A percentile compares a stretch with the other conserved stretches of the same genome.
Conservation (phyloP, 2,329 filamentous ascomycete genomes). For the Monascus ruber region DNA sequence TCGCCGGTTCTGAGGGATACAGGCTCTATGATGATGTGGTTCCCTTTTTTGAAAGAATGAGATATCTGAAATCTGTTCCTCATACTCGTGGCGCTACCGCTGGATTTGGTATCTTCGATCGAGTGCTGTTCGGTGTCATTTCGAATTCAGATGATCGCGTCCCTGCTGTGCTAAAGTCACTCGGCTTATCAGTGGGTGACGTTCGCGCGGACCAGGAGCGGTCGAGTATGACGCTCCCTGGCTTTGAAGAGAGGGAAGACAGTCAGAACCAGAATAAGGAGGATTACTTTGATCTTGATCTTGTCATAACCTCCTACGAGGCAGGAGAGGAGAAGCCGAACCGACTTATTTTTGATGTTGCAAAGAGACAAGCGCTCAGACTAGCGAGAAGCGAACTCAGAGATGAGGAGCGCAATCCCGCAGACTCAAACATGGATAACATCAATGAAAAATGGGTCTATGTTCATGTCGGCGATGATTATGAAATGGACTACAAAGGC, state of each 20-base stretch:
- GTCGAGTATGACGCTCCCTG: conserved; percentile 15
- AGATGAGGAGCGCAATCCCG: not conserved
- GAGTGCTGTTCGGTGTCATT: conserved; percentile 30
- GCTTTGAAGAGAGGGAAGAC: conserved; percentile 9
- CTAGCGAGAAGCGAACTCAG: conserved; percentile 2
- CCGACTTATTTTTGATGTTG: conserved; percentile 28
- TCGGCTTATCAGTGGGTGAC: conserved; percentile 28
- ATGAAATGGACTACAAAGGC: conserved; percentile 29
- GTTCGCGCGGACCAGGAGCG: conserved; percentile 20
- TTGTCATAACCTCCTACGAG: conserved; percentile 37
- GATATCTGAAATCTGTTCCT: conserved; percentile 3
- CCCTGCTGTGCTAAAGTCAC: conserved; percentile 24
- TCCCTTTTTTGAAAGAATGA: conserved; percentile 25
- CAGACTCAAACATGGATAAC: conserved; percentile 1
- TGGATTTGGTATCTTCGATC: conserved; percentile 15
- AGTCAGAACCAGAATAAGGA: not conserved
- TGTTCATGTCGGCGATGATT: conserved; percentile 37
- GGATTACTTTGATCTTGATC: conserved; percentile 26
- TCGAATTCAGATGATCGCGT: conserved; percentile 38
- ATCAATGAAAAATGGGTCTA: conserved; percentile 12
- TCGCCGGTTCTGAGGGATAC: conserved; percentile 30
- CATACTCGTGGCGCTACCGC: not conserved
- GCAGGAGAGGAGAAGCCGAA: conserved; percentile 35
- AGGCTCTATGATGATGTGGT: conserved; percentile 28
- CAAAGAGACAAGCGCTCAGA: conserved; percentile 18